Evolutionary conservation across 2,329 filamentous ascomycete species (phyloP).

Genomic region (Exophiala calicioides): DNA sequence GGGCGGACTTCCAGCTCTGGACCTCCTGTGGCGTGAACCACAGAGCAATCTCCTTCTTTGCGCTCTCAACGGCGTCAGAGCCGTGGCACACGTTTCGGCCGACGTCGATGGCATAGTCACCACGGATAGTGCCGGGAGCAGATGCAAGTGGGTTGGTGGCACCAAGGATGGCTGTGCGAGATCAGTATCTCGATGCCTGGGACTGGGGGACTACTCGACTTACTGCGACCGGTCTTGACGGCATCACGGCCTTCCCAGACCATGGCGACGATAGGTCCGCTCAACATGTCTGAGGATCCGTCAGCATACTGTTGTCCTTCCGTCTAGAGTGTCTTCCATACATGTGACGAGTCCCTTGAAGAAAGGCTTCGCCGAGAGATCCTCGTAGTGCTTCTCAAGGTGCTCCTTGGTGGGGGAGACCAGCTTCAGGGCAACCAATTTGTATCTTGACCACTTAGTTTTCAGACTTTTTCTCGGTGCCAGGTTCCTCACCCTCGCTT

Average conservation of each 20-base stretch:
- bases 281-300: slow-evolving; percentile 76
- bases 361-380: slow-evolving; percentile 93
- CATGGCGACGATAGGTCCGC: slow-evolving; percentile 97
- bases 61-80: slow-evolving; percentile 97
- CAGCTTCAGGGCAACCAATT: slow-evolving; percentile 98
- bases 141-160: slow-evolving; percentile 98
- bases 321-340: slow-evolving; percentile 45
- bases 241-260: slow-evolving; percentile 99
- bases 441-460: slow-evolving; percentile 66
- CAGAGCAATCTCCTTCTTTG: slow-evolving; percentile 98
- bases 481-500: slow-evolving; percentile 63
- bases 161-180: slow-evolving; percentile 74
- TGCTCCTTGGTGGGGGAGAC: slow-evolving; percentile 84
- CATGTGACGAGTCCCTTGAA: slow-evolving; percentile 91
- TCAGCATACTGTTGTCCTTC: slow-evolving; percentile 13
- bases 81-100: slow-evolving; percentile 99
- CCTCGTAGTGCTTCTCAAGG: slow-evolving; percentile 96
- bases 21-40: slow-evolving; percentile 95
- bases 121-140: slow-evolving; percentile 95
- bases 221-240: slow-evolving; percentile 96
- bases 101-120: slow-evolving; percentile 83
- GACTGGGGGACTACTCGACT: slow-evolving; percentile 37
- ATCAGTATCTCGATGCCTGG: slow-evolving; percentile 24
- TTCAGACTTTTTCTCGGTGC: background rate
- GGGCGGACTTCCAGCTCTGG: slow-evolving; percentile 77